A percentile compares a stretch with the other conserved stretches of the same genome.
These are phyloP conservation scores for Globisporangium rhizosaccharum DNA, from an alignment of 352 stramenopile species.

Conservation along the genomic window DNA sequence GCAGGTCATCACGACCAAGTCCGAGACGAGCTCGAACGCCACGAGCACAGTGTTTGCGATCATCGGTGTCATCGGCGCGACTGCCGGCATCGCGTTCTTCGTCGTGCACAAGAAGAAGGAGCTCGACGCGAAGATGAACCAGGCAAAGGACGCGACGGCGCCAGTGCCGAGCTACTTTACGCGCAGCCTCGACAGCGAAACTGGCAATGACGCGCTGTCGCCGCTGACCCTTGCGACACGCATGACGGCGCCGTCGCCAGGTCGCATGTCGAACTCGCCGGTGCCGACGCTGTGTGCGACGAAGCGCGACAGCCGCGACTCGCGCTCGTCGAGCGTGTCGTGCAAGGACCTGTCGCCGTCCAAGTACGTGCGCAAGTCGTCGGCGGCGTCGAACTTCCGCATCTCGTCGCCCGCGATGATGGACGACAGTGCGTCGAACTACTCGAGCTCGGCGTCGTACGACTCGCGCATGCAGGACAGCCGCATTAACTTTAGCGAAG, in stretches of 20 bases:
- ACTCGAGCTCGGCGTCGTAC: constrained; percentile 26
- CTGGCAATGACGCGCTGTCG: constrained; percentile 23
- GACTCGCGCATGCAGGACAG: constrained; percentile 36
- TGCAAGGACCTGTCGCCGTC: constrained; percentile 26
- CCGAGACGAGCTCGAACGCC: constrained; percentile 20
- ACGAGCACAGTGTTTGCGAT: constrained; percentile 47
- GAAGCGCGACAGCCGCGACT: constrained; percentile 26
- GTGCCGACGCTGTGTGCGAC: constrained; percentile 40
- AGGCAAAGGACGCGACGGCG: constrained; percentile 33
- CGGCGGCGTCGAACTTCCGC: constrained; percentile 19
- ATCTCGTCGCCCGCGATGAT: constrained; percentile 48
- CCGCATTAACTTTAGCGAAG: constrained; percentile 69
- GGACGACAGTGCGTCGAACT: constrained; percentile 23
- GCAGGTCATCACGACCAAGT: constrained; percentile 40
- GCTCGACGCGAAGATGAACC: constrained; percentile 34
- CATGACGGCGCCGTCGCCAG: constrained; percentile 8
- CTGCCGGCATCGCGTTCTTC: constrained; percentile 40
- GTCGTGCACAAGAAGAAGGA: constrained; percentile 44
- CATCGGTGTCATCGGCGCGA: constrained; percentile 35
- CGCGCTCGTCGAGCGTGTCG: constrained; percentile 44
- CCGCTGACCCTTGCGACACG: constrained; percentile 15
- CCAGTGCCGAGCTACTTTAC: constrained; percentile 38
- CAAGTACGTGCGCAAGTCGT: constrained; percentile 9
- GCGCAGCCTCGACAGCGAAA: constrained; percentile 19
- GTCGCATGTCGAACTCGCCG: constrained; percentile 31